A percentile compares a stretch with the other conserved stretches of the same genome.
Evolutionary conservation across 164 flowering plant species (phyloP).

Genomic region (Umbellularia californica): DNA sequence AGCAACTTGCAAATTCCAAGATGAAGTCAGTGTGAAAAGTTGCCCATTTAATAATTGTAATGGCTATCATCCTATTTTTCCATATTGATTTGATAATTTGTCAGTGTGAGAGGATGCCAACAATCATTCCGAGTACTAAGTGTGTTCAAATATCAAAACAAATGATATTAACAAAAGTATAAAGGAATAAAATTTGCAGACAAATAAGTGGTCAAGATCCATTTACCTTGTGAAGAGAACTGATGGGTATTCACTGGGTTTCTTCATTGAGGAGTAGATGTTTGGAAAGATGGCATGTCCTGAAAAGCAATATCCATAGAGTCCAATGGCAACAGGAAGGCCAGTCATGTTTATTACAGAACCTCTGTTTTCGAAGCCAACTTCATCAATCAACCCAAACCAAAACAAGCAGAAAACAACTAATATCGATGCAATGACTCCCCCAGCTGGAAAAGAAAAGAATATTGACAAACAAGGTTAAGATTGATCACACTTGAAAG

Average conservation of each 20-base stretch:
- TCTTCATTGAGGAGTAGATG: conserved; percentile 88
- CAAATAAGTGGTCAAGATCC: not conserved
- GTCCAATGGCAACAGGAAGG: conserved; percentile 94
- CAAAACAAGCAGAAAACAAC: conserved; percentile 82
- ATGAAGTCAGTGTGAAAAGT: too few species aligned
- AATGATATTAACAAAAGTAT: too few species aligned
- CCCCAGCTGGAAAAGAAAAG: conserved; percentile 63
- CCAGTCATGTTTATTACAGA: conserved; percentile 53
- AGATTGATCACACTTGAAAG: not conserved
- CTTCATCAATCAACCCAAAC: conserved; percentile 79
- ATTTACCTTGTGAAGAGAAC: conserved; percentile 71
- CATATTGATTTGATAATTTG: too few species aligned
- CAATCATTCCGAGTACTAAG: too few species aligned
- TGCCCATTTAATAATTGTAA: too few species aligned
- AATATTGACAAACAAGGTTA: not conserved
- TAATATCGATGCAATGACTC: conserved; percentile 79
- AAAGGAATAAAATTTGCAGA: too few species aligned
- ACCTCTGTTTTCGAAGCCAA: conserved; percentile 55
- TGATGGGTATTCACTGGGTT: conserved; percentile 61
- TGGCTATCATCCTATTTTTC: too few species aligned
- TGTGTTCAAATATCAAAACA: too few species aligned
- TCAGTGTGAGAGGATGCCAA: too few species aligned
- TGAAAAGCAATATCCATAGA: conserved; percentile 90
- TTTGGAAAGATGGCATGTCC: conserved; percentile 99
- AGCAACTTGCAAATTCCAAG: too few species aligned